Conservation (phyloP, 2,329 filamentous ascomycete species). For the Pezicula neosporulosa region DNA sequence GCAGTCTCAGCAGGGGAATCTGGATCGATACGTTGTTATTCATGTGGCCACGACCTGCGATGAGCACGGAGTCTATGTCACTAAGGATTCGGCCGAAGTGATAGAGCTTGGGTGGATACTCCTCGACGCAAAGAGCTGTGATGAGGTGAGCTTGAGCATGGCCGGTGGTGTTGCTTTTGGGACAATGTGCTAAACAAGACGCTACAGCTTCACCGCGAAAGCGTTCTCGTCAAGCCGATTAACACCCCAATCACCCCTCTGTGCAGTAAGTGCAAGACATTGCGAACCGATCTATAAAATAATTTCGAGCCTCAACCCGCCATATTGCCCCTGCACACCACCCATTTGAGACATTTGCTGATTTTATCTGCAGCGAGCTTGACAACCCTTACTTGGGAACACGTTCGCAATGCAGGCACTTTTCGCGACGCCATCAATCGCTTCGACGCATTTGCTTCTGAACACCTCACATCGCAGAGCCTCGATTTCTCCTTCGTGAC, state of each 20-base stretch:
- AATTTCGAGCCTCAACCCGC: slow-evolving; percentile 5
- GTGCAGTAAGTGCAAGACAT: slow-evolving; percentile 74
- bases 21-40: slow-evolving; percentile 97
- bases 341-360: slow-evolving; percentile 19
- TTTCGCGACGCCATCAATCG: slow-evolving; percentile 96
- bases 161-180: not conserved
- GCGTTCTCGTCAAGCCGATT: slow-evolving; percentile 94
- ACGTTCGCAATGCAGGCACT: slow-evolving; percentile 93
- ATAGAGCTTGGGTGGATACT: slow-evolving; percentile 99
- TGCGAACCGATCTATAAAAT: slow-evolving; percentile 3
- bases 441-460: slow-evolving; percentile 89
- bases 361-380: slow-evolving; percentile 68
- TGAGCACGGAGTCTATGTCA: slow-evolving; percentile 98
- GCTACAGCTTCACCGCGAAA: slow-evolving; percentile 83
- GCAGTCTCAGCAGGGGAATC: slow-evolving; percentile 59
- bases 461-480: slow-evolving; percentile 87
- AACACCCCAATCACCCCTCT: slow-evolving; percentile 98
- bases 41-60: slow-evolving; percentile 99
- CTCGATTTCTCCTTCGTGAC: slow-evolving; percentile 98
- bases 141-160: slow-evolving; percentile 69
- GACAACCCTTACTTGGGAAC: slow-evolving; percentile 97
- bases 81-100: slow-evolving; percentile 97
- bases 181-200: slow-evolving; percentile 15
- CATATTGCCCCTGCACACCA: slow-evolving; percentile 8
- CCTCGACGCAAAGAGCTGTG: slow-evolving; percentile 83